Conservation (phyloP, 495 filamentous ascomycete species). For the Xylaria bambusicola region DNA sequence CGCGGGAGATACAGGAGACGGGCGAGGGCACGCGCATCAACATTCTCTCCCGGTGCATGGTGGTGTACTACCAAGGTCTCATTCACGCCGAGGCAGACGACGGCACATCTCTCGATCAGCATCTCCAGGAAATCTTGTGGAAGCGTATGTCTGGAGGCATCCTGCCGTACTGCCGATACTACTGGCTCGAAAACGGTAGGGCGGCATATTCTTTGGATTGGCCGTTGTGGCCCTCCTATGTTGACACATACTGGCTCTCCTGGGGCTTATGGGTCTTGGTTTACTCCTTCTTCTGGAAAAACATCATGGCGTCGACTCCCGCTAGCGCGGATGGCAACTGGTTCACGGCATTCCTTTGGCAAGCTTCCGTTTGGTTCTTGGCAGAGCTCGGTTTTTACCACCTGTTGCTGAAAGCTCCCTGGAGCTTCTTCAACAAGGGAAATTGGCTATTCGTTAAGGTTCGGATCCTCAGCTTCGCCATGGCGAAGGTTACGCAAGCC, state of each 20-base stretch:
- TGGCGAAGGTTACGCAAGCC: not conserved
- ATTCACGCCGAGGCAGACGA: conserved; percentile 18
- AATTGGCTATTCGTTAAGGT: not conserved
- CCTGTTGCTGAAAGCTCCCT: no score
- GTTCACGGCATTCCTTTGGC: not conserved
- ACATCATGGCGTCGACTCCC: no score
- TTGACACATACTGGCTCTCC: conserved; percentile 10
- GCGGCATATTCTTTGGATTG: not conserved
- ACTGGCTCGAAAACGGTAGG: conserved; percentile 2
- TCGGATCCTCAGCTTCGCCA: not conserved
- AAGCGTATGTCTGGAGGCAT: not conserved
- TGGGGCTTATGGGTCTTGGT: no score
- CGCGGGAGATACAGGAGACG: not conserved
- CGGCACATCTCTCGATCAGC: conserved; percentile 19
- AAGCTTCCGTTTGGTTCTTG: not conserved
- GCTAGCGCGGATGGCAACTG: no score
- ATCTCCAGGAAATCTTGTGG: not conserved
- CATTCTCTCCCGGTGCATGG: conserved; percentile 27
- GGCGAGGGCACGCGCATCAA: conserved; percentile 33
- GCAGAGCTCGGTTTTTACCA: conserved; percentile 10
- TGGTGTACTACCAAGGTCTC: conserved; percentile 41
- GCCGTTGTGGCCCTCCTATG: not conserved
- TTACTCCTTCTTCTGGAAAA: no score
- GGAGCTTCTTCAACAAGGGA: no score
- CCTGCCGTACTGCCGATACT: not conserved